Conservation (phyloP, 306 rosid species). For the Leucaena leucocephala region DNA sequence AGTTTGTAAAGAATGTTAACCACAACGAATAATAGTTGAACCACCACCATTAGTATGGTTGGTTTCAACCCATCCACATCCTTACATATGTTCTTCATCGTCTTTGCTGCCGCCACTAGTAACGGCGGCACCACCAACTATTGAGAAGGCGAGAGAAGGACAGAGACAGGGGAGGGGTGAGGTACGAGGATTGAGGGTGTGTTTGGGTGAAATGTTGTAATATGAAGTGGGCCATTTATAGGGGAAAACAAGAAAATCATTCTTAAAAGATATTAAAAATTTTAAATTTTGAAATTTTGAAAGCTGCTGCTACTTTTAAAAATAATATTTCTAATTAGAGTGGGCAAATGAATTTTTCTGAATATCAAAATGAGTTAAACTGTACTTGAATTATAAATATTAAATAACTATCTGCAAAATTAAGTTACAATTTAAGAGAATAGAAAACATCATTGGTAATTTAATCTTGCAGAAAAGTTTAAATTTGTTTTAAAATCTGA, state of each 20-base stretch:
- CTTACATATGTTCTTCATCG: neutral
- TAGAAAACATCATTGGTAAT: no score
- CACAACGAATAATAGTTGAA: constrained; percentile 50
- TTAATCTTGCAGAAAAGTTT: no score
- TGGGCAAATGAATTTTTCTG: no score
- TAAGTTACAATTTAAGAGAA: no score
- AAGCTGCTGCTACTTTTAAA: no score
- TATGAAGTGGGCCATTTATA: neutral
- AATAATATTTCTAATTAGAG: no score
- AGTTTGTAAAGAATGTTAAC: constrained; percentile 55
- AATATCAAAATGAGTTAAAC: no score
- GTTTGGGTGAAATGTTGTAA: neutral
- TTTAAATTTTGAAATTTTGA: no score
- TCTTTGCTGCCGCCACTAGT: neutral
- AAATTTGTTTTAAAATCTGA: no score
- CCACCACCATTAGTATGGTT: constrained; percentile 45
- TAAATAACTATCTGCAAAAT: no score
- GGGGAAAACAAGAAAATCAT: neutral
- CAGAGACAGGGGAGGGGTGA: neutral
- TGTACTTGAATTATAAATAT: no score
- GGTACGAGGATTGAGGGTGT: neutral
- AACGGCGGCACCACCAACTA: neutral
- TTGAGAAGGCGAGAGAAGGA: neutral
- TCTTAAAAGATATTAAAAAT: no score
- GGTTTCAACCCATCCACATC: constrained; percentile 48